Evolutionary conservation across 768 basidiomycete species (phyloP).

Genomic region (Psilocybe tampanensis): DNA sequence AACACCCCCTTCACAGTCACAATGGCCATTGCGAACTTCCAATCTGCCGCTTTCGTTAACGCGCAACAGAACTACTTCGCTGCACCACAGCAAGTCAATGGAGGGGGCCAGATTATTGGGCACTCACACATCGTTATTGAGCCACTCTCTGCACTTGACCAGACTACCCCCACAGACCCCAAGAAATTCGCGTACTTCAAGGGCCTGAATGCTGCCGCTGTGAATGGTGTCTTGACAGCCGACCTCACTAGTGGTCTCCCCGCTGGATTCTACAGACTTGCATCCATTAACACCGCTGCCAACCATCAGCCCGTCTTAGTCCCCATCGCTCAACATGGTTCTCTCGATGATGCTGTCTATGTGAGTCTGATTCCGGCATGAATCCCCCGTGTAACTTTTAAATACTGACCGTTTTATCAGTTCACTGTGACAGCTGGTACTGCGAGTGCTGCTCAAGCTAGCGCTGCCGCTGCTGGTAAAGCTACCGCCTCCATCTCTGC

Average conservation of each 20-base stretch:
- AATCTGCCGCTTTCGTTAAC: conserved; percentile 48
- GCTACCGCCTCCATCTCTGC: conserved; percentile 7
- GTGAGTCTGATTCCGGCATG: conserved; percentile 46
- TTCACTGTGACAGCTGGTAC: conserved; percentile 8
- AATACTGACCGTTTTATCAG: not conserved
- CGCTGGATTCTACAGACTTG: conserved; percentile 57
- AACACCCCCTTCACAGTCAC: conserved; percentile 44
- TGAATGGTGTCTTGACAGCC: conserved; percentile 49
- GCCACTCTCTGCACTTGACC: conserved; percentile 39
- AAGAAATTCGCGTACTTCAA: conserved; percentile 61
- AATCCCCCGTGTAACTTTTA: conserved; percentile 13
- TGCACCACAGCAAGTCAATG: conserved; percentile 48
- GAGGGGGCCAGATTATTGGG: conserved; percentile 42
- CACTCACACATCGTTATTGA: conserved; percentile 59
- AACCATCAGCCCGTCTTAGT: too few species aligned
- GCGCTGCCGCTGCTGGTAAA: conserved; percentile 6
- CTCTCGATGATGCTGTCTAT: conserved; percentile 65
- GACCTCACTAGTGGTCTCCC: conserved; percentile 57
- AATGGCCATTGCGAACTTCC: conserved; percentile 36
- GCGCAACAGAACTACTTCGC: conserved; percentile 43
- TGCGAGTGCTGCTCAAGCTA: too few species aligned
- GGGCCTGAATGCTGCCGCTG: conserved; percentile 44
- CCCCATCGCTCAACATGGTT: too few species aligned
- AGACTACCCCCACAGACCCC: conserved; percentile 51
- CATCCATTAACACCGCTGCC: too few species aligned